A percentile compares a stretch with the other conserved stretches of the same genome.
Evolutionary conservation across 495 filamentous ascomycete genomes (phyloP).

Genomic region (Daldinia childiae): DNA sequence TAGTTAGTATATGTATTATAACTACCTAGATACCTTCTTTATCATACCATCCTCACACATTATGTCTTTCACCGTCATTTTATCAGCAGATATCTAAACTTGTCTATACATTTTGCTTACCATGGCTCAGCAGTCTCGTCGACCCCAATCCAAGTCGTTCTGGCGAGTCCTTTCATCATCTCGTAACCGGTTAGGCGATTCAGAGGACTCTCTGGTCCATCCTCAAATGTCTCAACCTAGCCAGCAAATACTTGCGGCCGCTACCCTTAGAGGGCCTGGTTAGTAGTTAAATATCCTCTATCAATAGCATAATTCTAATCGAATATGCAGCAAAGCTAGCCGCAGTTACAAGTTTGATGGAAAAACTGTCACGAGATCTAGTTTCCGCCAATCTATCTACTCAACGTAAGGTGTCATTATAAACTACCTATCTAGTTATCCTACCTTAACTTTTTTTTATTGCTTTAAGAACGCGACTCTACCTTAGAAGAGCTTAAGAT

Average conservation of each 20-base stretch:
- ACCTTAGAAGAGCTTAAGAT: slow-evolving; percentile 80
- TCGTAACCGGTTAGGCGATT: slow-evolving; percentile 7
- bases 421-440: neutral
- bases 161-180: slow-evolving; percentile 31
- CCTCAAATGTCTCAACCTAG: slow-evolving; percentile 36
- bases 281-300: neutral
- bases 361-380: slow-evolving; percentile 67
- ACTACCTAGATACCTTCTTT: neutral
- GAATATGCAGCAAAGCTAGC: slow-evolving; percentile 66
- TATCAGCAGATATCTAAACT: neutral
- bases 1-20: too few relatives aligned
- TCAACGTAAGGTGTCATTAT: slow-evolving; percentile 58
- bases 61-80: neutral
- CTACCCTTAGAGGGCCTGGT: slow-evolving; percentile 43
- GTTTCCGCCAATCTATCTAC: slow-evolving; percentile 61
- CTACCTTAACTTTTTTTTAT: slow-evolving; percentile 14
- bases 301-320: slow-evolving; percentile 21
- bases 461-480: slow-evolving; percentile 65
- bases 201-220: neutral
- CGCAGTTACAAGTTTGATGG: slow-evolving; percentile 68
- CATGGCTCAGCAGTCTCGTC: slow-evolving; percentile 27
- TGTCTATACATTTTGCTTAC: slow-evolving; percentile 25
- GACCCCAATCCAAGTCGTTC: slow-evolving; percentile 11
- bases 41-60: neutral
- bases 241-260: slow-evolving; percentile 26